Evolutionary conservation across 345 rosid genomes (phyloP), one percentile per base, ranked within the genome.

Genomic region (Psidium friedrichsthalianum): DNA sequence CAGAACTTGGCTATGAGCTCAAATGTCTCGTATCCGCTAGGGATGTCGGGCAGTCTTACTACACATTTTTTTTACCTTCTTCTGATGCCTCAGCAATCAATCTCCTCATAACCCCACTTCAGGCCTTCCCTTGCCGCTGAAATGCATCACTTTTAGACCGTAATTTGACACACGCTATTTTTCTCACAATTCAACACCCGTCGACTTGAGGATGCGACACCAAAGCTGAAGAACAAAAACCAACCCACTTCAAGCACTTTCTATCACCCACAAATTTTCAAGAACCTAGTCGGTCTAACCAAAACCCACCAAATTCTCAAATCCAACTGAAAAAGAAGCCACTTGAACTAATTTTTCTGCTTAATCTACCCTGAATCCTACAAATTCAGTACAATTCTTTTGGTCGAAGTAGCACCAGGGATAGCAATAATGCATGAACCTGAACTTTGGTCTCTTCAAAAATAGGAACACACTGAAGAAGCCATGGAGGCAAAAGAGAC

Each of bases 1-100:
- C 99, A 97, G 91, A 97, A 97, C 89, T 96, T 97, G 74, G 98
- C 98, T 53, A 97, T 91, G 82, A 95, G 98, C 88, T 97, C 99
- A 89, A 97, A 97, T 32, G 98, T 97, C 87, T 95, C 96, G 87
- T 95, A 93, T 56, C 97, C 95, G 8, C 98, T 98, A 55, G 99
- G 98, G 88, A 96, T 88, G 57, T 91, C 91, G 10, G 94, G 90
- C 24, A 93, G 93, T 64, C 85, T 83, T 82, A 95, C 90, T 84
- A 89, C 64, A 74, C 97, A 93, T 87, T 94, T 94, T 85, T 94
- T 86, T 95, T 95, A 44, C 87, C 95, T 89, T 92, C 92, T 89
- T 93, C 94, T 25, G 97, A 92, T 49, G 93, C 94, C 85, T 94
- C 94, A 22, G 99, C 96, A 82, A 97, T 96, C 84, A 90, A 86